Conservation (phyloP, 495 filamentous ascomycete species). For the Baudoinia panamericana region DNA sequence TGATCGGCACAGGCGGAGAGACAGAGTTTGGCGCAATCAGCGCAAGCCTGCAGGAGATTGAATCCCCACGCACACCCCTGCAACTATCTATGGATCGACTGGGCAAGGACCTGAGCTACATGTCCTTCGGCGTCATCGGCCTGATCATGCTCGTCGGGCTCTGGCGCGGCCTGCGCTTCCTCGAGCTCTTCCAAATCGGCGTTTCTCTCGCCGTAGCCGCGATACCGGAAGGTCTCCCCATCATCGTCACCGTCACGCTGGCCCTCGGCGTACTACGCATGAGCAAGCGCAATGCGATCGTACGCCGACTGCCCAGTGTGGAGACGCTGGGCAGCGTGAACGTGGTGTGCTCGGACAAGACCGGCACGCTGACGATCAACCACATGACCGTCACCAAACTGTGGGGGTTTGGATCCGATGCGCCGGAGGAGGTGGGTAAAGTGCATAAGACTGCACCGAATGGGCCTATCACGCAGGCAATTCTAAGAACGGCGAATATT, state of each 20-base stretch:
- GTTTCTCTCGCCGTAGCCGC: slow-evolving; percentile 94
- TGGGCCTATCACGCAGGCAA: slow-evolving; percentile 41
- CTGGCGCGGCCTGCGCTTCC: slow-evolving; percentile 70
- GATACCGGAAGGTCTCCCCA: slow-evolving; percentile 92
- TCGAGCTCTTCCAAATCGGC: slow-evolving; percentile 96
- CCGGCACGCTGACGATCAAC: slow-evolving; percentile 87
- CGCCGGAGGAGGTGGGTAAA: slow-evolving; percentile 60
- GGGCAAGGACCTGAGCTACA: slow-evolving; percentile 84
- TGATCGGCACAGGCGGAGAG: slow-evolving; percentile 80
- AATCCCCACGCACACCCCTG: slow-evolving; percentile 83
- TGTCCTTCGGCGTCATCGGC: slow-evolving; percentile 88
- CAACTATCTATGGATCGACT: slow-evolving; percentile 95
- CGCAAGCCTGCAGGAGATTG: slow-evolving; percentile 79
- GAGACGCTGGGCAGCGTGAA: slow-evolving; percentile 97
- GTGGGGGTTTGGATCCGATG: slow-evolving; percentile 69
- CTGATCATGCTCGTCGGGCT: slow-evolving; percentile 83
- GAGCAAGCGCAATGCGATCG: slow-evolving; percentile 86
- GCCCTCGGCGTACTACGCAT: slow-evolving; percentile 90
- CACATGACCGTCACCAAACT: slow-evolving; percentile 97
- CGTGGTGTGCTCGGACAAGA: slow-evolving; percentile 98
- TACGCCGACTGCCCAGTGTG: slow-evolving; percentile 86
- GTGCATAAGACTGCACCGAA: slow-evolving; percentile 54
- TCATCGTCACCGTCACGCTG: slow-evolving; percentile 94
- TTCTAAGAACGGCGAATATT: slow-evolving; percentile 84
- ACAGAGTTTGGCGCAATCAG: slow-evolving; percentile 98